A percentile compares a stretch with the other conserved stretches of the same genome.
Conservation (phyloP, 208 protist species). For the Trypanosoma avium region DNA sequence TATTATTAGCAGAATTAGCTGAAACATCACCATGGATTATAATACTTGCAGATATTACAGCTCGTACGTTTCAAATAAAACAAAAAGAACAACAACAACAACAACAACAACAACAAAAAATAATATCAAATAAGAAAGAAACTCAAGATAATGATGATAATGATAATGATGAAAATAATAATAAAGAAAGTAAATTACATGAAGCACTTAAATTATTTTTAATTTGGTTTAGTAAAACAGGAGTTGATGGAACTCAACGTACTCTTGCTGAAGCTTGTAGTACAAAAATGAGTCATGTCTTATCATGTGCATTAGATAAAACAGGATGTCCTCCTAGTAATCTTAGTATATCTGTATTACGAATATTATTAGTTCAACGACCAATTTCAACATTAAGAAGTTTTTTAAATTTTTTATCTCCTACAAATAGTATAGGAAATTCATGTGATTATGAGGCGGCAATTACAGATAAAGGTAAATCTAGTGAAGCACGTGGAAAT, state of each 20-base stretch:
- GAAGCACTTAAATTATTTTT: constrained; percentile 11
- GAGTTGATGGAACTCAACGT: not conserved
- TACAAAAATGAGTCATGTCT: constrained; percentile 14
- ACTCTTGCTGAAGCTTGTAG: constrained; percentile 21
- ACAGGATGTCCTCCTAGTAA: not conserved
- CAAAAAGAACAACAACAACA: not conserved
- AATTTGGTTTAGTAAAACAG: not conserved
- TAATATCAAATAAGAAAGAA: no score
- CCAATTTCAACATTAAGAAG: constrained; percentile 38
- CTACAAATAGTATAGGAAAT: constrained; percentile 13
- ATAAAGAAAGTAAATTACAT: not conserved
- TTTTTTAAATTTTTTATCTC: constrained; percentile 28
- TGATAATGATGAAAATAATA: not conserved
- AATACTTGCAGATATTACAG: constrained; percentile 10
- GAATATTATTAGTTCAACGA: constrained; percentile 32
- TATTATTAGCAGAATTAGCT: constrained; percentile 13
- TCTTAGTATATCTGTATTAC: constrained; percentile 15
- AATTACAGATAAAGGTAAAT: constrained; percentile 35
- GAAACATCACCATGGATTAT: constrained; percentile 25
- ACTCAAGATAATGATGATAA: not conserved
- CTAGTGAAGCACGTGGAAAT: constrained; percentile 3
- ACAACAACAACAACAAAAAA: not conserved
- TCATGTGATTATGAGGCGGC: constrained; percentile 32
- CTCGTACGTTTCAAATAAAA: constrained; percentile 10
- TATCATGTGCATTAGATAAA: constrained; percentile 22